phyloP scores from a whole-genome alignment of 2,329 filamentous ascomycete species.

The Clathrospora elynae region DNA sequence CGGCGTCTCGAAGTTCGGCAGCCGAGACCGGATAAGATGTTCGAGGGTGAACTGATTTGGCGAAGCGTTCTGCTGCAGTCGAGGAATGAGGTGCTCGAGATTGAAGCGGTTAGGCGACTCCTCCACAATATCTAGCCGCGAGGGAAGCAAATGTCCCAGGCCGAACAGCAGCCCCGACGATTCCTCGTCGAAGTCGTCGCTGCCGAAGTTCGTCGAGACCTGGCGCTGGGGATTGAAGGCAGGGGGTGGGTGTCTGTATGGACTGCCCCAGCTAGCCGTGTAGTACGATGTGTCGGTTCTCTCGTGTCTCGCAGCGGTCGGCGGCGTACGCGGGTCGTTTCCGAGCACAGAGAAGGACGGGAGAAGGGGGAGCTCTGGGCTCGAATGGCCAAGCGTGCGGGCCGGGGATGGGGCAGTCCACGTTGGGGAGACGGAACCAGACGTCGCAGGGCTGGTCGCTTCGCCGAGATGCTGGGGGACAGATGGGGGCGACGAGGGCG shows the following conservation, averaged over 20 bases:
- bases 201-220: constrained; percentile 38
- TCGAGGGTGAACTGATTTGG: constrained; percentile 47
- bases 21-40: constrained; percentile 47
- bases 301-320: constrained; percentile 41
- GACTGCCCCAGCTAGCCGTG: constrained; percentile 90
- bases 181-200: constrained; percentile 48
- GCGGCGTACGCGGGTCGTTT: constrained; percentile 42
- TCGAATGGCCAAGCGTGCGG: constrained; percentile 49
- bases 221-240: constrained; percentile 39
- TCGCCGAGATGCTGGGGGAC: constrained; percentile 33
- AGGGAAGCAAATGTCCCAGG: constrained; percentile 47
- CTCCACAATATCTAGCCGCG: constrained; percentile 39
- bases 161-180: constrained; percentile 47
- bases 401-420: constrained; percentile 50
- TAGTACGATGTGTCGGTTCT: constrained; percentile 59
- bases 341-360: constrained; percentile 41
- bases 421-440: constrained; percentile 39
- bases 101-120: constrained; percentile 45
- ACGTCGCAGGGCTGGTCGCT: constrained; percentile 30
- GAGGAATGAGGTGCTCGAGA: constrained; percentile 48
- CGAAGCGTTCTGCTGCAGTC: constrained; percentile 39
- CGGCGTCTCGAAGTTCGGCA: constrained; percentile 38
- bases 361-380: constrained; percentile 50
- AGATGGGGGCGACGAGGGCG: constrained; percentile 45
- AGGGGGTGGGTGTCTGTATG: constrained; percentile 72